A percentile compares a stretch with the other conserved stretches of the same genome.
Evolutionary conservation across 495 filamentous ascomycete genomes (phyloP).

Genomic region (Daldinia grandis): DNA sequence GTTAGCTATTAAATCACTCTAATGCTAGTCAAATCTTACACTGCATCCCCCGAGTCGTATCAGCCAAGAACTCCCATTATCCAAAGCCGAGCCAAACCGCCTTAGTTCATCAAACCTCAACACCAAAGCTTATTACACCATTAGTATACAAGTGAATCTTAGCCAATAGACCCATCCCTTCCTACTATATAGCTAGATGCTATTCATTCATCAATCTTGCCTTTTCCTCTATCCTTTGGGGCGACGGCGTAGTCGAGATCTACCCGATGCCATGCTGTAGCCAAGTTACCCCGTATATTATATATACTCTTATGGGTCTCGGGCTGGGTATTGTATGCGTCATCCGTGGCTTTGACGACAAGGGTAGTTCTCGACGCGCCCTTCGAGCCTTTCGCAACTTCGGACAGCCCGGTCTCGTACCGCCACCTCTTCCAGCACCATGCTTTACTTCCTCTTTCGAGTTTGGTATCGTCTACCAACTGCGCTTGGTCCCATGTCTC

Average conservation of each 20-base stretch:
- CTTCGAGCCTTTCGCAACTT: slow-evolving; percentile 51
- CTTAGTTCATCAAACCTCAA: background rate
- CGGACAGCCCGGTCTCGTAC: slow-evolving; percentile 56
- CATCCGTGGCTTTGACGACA: slow-evolving; percentile 66
- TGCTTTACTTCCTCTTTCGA: slow-evolving; percentile 44
- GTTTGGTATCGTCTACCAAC: slow-evolving; percentile 53
- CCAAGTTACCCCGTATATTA: slow-evolving; percentile 64
- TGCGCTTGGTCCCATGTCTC: slow-evolving; percentile 62
- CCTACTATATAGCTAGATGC: background rate
- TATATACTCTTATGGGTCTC: slow-evolving; percentile 60
- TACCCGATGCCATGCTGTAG: slow-evolving; percentile 64
- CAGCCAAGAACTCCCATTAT: background rate
- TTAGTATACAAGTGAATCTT: background rate
- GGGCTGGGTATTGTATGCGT: slow-evolving; percentile 66
- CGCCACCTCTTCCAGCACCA: slow-evolving; percentile 67
- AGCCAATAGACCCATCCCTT: background rate
- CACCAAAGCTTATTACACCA: slow-evolving; percentile 6
- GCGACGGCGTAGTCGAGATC: slow-evolving; percentile 37
- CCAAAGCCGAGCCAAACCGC: background rate
- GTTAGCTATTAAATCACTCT: slow-evolving; percentile 8
- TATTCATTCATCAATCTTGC: slow-evolving; percentile 1
- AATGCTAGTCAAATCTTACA: background rate
- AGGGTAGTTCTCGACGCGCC: slow-evolving; percentile 52
- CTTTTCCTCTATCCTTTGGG: background rate
- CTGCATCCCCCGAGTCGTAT: background rate